Base-by-base conservation (phyloP, 208 protist genomes). In the Herpetomonas tarakana region DNA sequence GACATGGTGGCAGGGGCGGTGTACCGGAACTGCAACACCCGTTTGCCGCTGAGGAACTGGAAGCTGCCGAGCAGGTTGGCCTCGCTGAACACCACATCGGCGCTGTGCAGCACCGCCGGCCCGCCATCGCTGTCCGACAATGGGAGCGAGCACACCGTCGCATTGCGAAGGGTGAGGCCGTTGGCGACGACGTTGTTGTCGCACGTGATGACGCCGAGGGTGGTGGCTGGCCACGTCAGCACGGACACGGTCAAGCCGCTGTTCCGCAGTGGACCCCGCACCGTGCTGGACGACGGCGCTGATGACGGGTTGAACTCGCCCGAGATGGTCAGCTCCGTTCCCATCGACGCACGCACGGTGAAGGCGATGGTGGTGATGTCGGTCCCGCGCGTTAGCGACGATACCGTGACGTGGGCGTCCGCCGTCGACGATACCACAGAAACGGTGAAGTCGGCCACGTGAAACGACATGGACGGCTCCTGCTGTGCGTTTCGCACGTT, bases 291-390 rank as follows among this genome's bases (percentile, higher is more conserved):
- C 26, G 3, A 19, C 6, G 35, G 35, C 9, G 35, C 6, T 14
- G 35, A 41, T 14, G 14, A 6, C 9, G 35, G 35, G 35, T 41
- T 14, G 14, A 41, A 41, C 35, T 64, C 62, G 7, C 80, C 71
- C 16, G 63, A 51, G 19, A 85, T 60, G 14, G 70, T 62, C 28
- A 81, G 46, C 2, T 58, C 68, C 27, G 70, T 68, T 2, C 70
- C 67, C 16, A 53, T 49, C 16, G 62, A 58, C 9, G 64, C 73
- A 18, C 58, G 64, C 11, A 85, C 3, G 3, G 68, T 62, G 62
- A 85, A 85, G 29, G 68, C 21, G 38, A 29, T 54, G 25, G 74
- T 81, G 12, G 74, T 71, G 49, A 67, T 58, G 64, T 80, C 78
- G 14, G 35, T 67, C 26, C 66, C 67, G 2, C 62, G 60, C 22